Evolutionary conservation across 164 flowering plant genomes (phyloP).

Genomic region (Stephania cephalantha): DNA sequence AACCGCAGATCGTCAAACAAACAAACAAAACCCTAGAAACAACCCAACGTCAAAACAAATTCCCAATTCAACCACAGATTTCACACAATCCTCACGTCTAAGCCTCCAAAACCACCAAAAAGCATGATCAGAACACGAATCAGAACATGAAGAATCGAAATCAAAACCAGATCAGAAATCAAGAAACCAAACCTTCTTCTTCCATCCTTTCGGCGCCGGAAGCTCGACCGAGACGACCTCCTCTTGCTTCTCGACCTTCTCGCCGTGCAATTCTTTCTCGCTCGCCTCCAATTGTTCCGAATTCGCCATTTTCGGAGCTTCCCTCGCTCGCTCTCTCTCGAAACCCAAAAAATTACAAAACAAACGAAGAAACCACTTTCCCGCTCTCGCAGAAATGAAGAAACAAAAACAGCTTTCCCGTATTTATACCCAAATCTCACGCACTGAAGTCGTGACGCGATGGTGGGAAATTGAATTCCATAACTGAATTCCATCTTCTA

Average conservation of each 20-base stretch:
- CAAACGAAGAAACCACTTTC: conserved; percentile 4
- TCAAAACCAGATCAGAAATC: not conserved
- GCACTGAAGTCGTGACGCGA: conserved; percentile 4
- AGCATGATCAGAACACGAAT: not conserved
- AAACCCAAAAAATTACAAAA: not conserved
- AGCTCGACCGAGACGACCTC: conserved; percentile 30
- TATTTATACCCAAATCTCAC: not conserved
- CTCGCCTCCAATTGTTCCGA: not conserved
- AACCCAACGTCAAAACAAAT: not conserved
- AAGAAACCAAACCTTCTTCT: conserved; percentile 29
- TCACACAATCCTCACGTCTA: not conserved
- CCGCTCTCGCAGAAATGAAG: conserved; percentile 14
- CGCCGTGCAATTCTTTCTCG: conserved; percentile 7
- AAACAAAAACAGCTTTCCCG: not conserved
- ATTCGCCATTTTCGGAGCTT: conserved; percentile 18
- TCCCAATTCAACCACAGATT: not conserved
- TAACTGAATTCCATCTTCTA: conserved; percentile 1
- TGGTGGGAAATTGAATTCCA: conserved; percentile 1
- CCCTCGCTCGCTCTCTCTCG: conserved; percentile 3
- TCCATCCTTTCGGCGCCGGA: conserved; percentile 43
- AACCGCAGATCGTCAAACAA: not conserved
- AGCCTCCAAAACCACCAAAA: not conserved
- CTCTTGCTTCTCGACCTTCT: not conserved
- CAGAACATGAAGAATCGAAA: not conserved
- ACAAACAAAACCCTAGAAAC: not conserved